Evolutionary conservation across 1,284 basidiomycete species (phyloP).

Genomic region (Fomitopsis palustris): DNA sequence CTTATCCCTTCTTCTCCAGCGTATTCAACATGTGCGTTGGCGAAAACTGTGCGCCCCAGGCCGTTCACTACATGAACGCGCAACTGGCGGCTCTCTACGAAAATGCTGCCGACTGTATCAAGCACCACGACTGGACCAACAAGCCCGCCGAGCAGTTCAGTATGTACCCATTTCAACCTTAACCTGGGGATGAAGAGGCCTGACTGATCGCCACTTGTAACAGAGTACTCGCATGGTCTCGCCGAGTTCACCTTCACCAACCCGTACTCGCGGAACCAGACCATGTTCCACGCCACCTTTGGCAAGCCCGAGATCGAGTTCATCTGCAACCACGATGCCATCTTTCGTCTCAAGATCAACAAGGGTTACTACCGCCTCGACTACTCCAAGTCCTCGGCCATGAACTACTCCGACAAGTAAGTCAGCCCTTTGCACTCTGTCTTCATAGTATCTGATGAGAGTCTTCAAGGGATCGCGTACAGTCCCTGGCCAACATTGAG

Average conservation of each 20-base stretch:
- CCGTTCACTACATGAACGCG: constrained; percentile 29
- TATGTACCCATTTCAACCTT: neutral
- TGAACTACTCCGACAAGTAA: constrained; percentile 10
- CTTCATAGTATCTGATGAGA: neutral
- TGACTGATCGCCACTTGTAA: neutral
- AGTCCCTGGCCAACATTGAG: constrained; percentile 3
- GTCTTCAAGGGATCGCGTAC: constrained; percentile 12
- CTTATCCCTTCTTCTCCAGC: neutral
- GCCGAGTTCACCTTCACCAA: constrained; percentile 19
- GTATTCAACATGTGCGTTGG: constrained; percentile 27
- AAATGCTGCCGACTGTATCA: constrained; percentile 23
- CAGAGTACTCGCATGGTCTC: constrained; percentile 19
- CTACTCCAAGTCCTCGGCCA: constrained; percentile 8
- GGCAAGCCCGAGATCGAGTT: constrained; percentile 22
- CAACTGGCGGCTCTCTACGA: constrained; percentile 27
- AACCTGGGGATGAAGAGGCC: neutral
- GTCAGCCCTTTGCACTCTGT: neutral
- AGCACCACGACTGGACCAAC: constrained; percentile 16
- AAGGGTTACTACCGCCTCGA: constrained; percentile 23
- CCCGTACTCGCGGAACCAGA: constrained; percentile 6
- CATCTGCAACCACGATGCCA: constrained; percentile 29
- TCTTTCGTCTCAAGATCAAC: constrained; percentile 20
- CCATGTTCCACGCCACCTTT: constrained; percentile 23
- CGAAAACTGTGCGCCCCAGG: constrained; percentile 27
- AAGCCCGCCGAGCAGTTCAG: constrained; percentile 13